Evolutionary conservation across 257 asterid genomes (phyloP).

Genomic region (Fraxinus quadrangulata): DNA sequence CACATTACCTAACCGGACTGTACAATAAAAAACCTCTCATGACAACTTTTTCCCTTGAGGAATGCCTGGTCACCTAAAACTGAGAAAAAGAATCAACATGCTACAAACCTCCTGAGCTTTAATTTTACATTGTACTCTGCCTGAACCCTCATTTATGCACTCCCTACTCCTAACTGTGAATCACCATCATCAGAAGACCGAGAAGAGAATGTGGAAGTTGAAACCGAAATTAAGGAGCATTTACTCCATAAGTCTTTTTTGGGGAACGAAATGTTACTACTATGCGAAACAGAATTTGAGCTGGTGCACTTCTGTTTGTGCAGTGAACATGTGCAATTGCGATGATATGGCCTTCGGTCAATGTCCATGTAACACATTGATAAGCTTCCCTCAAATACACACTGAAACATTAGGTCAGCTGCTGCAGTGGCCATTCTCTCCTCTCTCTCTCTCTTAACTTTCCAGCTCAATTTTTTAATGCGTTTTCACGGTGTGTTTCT

Average conservation of each 20-base stretch:
- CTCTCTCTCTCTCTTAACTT: neutral
- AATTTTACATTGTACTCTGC: neutral
- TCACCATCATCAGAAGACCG: neutral
- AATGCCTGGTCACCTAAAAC: neutral
- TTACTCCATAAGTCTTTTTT: neutral
- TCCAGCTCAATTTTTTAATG: neutral
- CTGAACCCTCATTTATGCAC: neutral
- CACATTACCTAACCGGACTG: neutral
- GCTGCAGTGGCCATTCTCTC: neutral
- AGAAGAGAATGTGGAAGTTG: neutral
- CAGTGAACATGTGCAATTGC: conserved; percentile 21
- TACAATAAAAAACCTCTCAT: neutral
- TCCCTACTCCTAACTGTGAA: neutral
- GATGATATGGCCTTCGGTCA: conserved; percentile 45
- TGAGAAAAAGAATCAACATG: neutral
- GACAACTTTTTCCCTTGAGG: neutral
- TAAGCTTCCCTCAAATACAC: conserved; percentile 6
- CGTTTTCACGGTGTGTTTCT: neutral
- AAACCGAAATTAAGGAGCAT: neutral
- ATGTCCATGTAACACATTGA: neutral
- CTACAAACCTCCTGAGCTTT: neutral
- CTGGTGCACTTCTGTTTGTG: neutral
- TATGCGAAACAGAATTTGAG: neutral
- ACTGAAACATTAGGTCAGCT: neutral
- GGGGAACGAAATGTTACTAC: conserved; percentile 11